A percentile compares a stretch with the other conserved stretches of the same genome.
Evolutionary conservation across 768 basidiomycete genomes (phyloP).

Genomic region (Hirschioporus abietinus): DNA sequence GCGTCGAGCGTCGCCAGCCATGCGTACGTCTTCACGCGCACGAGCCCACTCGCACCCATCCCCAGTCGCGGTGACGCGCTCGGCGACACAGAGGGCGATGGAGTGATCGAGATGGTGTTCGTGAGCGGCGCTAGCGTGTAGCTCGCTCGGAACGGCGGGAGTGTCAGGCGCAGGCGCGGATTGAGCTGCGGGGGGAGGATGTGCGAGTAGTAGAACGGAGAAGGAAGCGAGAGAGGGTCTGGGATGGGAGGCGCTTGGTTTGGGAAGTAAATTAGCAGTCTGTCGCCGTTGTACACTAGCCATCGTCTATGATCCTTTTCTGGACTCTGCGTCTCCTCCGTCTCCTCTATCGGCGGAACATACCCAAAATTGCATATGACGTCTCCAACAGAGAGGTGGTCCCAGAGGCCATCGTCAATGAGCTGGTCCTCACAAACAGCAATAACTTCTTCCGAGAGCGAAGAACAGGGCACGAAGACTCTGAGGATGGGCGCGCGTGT

Average conservation of each 20-base stretch:
- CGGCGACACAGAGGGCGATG: conserved; percentile 17
- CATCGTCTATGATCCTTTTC: conserved; percentile 39
- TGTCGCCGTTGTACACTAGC: conserved; percentile 68
- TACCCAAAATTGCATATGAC: conserved; percentile 79
- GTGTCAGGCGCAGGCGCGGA: conserved; percentile 24
- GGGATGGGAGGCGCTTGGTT: conserved; percentile 43
- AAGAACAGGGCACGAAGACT: conserved; percentile 67
- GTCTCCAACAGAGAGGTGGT: conserved; percentile 71
- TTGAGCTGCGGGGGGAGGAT: conserved; percentile 38
- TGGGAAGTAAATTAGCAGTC: conserved; percentile 56
- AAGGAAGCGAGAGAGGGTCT: conserved; percentile 59
- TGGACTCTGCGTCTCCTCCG: conserved; percentile 17
- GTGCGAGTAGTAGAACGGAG: conserved; percentile 74
- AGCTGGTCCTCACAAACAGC: conserved; percentile 65
- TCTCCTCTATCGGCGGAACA: conserved; percentile 40
- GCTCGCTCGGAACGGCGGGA: conserved; percentile 24
- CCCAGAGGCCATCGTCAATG: conserved; percentile 62
- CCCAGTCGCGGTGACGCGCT: conserved; percentile 21
- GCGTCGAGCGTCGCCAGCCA: conserved; percentile 57
- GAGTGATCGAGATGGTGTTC: conserved; percentile 11
- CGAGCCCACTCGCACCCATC: conserved; percentile 43
- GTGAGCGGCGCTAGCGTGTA: conserved; percentile 32
- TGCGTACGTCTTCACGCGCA: conserved; percentile 52
- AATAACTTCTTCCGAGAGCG: conserved; percentile 43
- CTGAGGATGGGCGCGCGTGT: conserved; percentile 68